phyloP scores from a whole-genome alignment of 179 eudicot genomes.

The Spinacia oleracea region DNA sequence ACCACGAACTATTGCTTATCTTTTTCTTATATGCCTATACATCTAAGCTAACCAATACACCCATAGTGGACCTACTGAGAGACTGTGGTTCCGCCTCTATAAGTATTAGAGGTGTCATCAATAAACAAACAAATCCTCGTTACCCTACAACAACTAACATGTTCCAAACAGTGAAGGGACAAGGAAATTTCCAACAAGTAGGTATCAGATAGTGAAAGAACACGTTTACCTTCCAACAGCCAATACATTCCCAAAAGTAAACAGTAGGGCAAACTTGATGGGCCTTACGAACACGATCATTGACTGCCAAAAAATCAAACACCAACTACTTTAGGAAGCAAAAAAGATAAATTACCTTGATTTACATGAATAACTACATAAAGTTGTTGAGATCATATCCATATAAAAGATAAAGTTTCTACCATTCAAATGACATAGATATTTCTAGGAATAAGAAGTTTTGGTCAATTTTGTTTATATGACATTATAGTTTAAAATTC shows the following conservation, averaged over 20 bases:
- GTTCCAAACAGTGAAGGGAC: not conserved
- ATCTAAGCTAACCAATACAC: not conserved
- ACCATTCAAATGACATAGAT: not conserved
- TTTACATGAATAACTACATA: not conserved
- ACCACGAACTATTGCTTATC: not conserved
- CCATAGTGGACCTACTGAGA: not conserved
- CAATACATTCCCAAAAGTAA: conserved; percentile 84
- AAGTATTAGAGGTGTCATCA: not conserved
- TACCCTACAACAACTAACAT: not conserved
- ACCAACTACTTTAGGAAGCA: conserved; percentile 12
- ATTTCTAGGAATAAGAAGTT: not conserved
- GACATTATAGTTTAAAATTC: not conserved
- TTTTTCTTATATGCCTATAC: not conserved
- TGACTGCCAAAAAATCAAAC: conserved; percentile 60
- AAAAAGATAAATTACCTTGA: conserved; percentile 18
- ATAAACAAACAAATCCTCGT: not conserved
- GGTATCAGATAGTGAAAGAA: not conserved
- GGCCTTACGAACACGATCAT: conserved; percentile 65
- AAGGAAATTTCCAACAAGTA: not conserved
- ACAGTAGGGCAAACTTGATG: conserved; percentile 86
- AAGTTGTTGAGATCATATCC: not conserved
- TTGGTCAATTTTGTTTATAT: not conserved
- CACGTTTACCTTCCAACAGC: conserved; percentile 84
- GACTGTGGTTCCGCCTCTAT: not conserved
- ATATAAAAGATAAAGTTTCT: not conserved